phyloP scores from a whole-genome alignment of 2,329 filamentous ascomycete genomes.

The Phaeomoniella chlamydospora region DNA sequence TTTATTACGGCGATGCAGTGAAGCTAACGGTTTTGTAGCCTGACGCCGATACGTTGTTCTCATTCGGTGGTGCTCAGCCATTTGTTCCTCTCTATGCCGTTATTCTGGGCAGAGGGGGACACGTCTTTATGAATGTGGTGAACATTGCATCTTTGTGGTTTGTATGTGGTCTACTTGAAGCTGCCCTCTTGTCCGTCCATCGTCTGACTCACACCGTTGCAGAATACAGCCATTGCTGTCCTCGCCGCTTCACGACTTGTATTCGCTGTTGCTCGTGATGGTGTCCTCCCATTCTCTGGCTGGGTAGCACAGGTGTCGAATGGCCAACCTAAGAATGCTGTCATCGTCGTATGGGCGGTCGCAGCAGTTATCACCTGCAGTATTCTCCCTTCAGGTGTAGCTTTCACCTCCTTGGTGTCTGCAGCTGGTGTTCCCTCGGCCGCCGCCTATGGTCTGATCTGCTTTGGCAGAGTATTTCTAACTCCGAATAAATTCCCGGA shows the following conservation, averaged over 20 bases:
- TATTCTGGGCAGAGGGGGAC: conserved; percentile 39
- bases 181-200: background rate
- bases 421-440: conserved; percentile 31
- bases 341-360: conserved; percentile 43
- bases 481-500: conserved; percentile 23
- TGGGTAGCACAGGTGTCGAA: conserved; percentile 42
- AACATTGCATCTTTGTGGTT: conserved; percentile 37
- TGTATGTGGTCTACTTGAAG: no score
- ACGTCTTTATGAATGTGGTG: conserved; percentile 48
- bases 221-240: conserved; percentile 46
- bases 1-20: no score
- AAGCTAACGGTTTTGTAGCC: no score
- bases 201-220: no score
- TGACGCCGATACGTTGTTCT: conserved; percentile 36
- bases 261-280: conserved; percentile 47
- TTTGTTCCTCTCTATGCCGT: conserved; percentile 45
- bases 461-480: conserved; percentile 20
- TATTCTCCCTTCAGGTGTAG: conserved; percentile 39
- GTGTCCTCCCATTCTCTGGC: conserved; percentile 25
- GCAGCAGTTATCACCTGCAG: conserved; percentile 42
- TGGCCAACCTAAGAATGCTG: conserved; percentile 45
- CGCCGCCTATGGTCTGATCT: conserved; percentile 18
- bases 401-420: conserved; percentile 39
- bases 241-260: conserved; percentile 46
- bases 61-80: conserved; percentile 39